Evolutionary conservation across 129 eudicot species (phyloP), one percentile per base, ranked within the genome.

Genomic region (Saussurea involucrata): DNA sequence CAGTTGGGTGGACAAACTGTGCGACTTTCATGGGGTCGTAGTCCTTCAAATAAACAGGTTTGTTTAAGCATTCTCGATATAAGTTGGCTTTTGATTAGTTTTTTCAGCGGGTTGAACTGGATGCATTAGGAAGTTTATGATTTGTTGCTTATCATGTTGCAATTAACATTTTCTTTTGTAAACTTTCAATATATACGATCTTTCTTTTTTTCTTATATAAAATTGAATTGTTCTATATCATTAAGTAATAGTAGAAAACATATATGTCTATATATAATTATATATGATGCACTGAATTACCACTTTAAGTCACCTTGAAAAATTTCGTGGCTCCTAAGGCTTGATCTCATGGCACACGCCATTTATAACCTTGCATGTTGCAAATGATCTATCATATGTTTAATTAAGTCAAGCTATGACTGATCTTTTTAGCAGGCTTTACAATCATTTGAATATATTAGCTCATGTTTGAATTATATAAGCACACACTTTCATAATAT

Each of bases 1-100:
- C 90, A 85, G 44, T 81, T 92, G 73, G 97, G 89, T 55, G 92
- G 92, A 40, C 89, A 87, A 67, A 85, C 74, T 66, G 82, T 92
- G 68, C 84, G 97, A 25, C 97, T 92, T 82, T 92, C 97, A 20
- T 92, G 95, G 97, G 95, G 97, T 18, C 97, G 90, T 77, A 89
- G 82, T 53, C 90, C 90, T 66, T 77, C 92, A 67, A 92, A 85
- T 83, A 89, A 80, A 73, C 97, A 89, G 95, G 97, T 89, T 68
- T 67, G 15, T 53, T 17, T 53, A 15, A 15, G 58, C 8, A 13
- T 18, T 53, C 61, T 53, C 20, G 24, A 53, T 53, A 53, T 8
- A 49, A 49, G 7, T 49, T 49, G 60, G 21, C 22, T 49, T 49
- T 0, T 49, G 2, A 17, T 10, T 40, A 40, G 8, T 8, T 37